These are phyloP conservation scores for Candida quercuum DNA, from an alignment of 805 yeast species.

Conservation along the genomic window DNA sequence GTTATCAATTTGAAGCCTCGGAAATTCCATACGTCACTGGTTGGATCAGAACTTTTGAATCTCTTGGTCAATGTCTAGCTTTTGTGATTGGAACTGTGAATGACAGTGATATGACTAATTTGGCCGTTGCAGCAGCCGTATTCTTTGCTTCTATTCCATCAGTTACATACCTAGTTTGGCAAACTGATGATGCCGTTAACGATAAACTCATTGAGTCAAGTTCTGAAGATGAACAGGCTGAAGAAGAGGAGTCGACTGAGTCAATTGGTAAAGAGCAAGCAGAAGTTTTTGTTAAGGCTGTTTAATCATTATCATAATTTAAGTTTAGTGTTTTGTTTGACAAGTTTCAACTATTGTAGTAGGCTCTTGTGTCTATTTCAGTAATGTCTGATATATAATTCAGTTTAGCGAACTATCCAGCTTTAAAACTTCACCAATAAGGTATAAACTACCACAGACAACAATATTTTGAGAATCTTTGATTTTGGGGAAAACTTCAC, in stretches of 20 bases:
- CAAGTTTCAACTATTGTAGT: no score
- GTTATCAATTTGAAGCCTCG: slow-evolving; percentile 13
- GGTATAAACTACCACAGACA: slow-evolving; percentile 67
- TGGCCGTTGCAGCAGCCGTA: slow-evolving; percentile 22
- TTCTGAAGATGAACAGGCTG: background rate
- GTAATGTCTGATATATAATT: no score
- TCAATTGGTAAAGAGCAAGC: no score
- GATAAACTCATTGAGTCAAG: background rate
- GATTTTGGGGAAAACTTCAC: slow-evolving; percentile 24
- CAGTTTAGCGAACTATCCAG: no score
- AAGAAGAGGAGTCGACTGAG: background rate
- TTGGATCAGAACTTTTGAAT: slow-evolving; percentile 20
- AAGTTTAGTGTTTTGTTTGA: no score
- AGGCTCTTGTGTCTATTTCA: no score
- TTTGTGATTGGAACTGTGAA: slow-evolving; percentile 21
- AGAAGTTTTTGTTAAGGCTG: no score
- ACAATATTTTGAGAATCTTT: slow-evolving; percentile 28
- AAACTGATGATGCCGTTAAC: slow-evolving; percentile 4
- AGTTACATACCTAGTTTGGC: slow-evolving; percentile 6
- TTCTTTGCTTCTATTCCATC: slow-evolving; percentile 16
- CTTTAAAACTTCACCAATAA: slow-evolving; percentile 52
- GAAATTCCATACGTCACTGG: slow-evolving; percentile 20
- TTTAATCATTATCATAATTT: no score
- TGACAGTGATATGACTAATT: slow-evolving; percentile 19
- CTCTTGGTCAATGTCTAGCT: slow-evolving; percentile 18